Evolutionary conservation across 2,329 filamentous ascomycete genomes (phyloP), one percentile per base, ranked within the genome.

Genomic region (Achaetomium macrosporum): DNA sequence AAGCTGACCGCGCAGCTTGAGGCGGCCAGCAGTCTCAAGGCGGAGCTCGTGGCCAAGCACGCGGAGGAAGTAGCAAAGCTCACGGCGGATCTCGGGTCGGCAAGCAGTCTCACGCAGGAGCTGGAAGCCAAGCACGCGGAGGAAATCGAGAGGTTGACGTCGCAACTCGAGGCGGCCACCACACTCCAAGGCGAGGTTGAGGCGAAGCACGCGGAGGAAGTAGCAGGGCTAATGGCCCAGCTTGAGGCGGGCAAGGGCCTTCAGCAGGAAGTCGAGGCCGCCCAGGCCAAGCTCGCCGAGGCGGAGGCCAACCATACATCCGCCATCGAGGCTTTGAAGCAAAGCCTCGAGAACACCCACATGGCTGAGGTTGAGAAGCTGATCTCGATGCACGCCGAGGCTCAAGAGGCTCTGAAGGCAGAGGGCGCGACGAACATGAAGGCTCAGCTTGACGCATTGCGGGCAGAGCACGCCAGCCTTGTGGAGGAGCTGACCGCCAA

Each of bases 301-400:
- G 65, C 66, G 2, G 66, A 70, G 45, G 64, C 64, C 39, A 63
- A 65, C 17, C 66, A 73, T 47, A 62, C 64, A 5, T 58, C 64
- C 17, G 66, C 65, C 16, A 63, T 77, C 5, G 69, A 72, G 39
- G 61, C 65, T 11, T 57, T 68, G 36, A 76, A 74, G 67, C 70
- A 73, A 33, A 68, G 72, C 45, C 66, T 64, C 25, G 68, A 75
- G 39, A 65, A 67, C 29, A 62, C 67, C 19, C 71, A 77, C 50
- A 64, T 69, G 47, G 65, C 66, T 10, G 76, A 79, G 56, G 64
- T 80, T 8, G 71, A 76, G 60, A 71, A 74, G 57, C 66, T 74
- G 7, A 70, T 75, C 45, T 65, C 67, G 0, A 66, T 70, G 45
- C 72, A 73, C 59, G 67, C 70, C 9, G 68, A 76, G 40, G 73